Conservation (phyloP, 345 rosid species). For the Melaleuca quinquenervia region DNA sequence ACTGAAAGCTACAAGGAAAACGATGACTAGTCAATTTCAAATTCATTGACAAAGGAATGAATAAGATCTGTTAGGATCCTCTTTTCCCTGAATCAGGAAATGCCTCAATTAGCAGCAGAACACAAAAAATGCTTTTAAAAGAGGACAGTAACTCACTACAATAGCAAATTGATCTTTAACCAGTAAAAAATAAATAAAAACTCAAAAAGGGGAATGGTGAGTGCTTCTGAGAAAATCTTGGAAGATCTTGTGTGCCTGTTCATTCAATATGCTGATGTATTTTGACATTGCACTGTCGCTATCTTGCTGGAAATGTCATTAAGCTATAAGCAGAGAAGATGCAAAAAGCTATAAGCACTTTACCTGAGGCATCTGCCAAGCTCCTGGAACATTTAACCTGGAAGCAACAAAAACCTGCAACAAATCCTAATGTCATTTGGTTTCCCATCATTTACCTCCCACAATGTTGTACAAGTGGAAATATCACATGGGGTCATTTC, state of each 20-base stretch:
- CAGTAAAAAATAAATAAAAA: not conserved
- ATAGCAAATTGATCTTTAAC: not conserved
- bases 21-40: not conserved
- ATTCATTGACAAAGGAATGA: not conserved
- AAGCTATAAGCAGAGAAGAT: not conserved
- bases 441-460: not conserved
- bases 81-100: not conserved
- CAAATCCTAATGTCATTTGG: not conserved
- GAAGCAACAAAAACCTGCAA: constrained; percentile 90
- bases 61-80: not conserved
- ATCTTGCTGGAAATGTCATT: not conserved
- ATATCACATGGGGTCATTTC: not conserved
- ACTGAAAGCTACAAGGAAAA: not conserved
- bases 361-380: constrained; percentile 99
- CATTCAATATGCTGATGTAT: not conserved
- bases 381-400: constrained; percentile 97
- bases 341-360: not conserved
- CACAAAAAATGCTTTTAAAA: not conserved
- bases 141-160: not conserved
- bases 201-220: not conserved
- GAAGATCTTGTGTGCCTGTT: not conserved
- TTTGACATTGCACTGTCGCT: not conserved
- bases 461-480: not conserved
- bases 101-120: not conserved
- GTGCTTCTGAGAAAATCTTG: not conserved